A percentile compares a stretch with the other conserved stretches of the same genome.
phyloP scores from a whole-genome alignment of 805 yeast genomes.

The Alloascoidea hylecoeti region DNA sequence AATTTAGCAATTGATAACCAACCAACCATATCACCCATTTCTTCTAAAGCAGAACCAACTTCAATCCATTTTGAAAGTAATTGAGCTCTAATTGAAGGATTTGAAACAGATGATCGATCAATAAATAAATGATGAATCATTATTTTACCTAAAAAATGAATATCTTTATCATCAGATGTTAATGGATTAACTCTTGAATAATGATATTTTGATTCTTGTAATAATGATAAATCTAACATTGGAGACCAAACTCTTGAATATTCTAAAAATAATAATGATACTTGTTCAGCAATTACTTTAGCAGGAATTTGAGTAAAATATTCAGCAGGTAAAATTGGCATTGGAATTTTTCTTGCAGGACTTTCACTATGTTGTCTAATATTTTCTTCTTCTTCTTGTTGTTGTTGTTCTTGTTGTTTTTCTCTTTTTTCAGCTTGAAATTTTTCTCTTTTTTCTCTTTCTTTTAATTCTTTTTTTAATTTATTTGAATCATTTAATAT shows the following conservation, averaged over 20 bases:
- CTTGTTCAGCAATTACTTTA: slow-evolving; percentile 43
- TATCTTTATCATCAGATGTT: slow-evolving; percentile 54
- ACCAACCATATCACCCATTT: slow-evolving; percentile 81
- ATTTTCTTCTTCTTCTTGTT: too few species aligned
- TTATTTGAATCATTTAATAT: too few species aligned
- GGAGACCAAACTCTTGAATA: slow-evolving; percentile 70
- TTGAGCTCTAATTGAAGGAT: slow-evolving; percentile 33
- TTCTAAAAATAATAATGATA: slow-evolving; percentile 51
- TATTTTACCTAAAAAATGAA: slow-evolving; percentile 69
- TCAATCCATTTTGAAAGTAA: slow-evolving; percentile 74
- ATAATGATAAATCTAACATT: slow-evolving; percentile 58
- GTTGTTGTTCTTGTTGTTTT: neutral
- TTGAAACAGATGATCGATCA: slow-evolving; percentile 17
- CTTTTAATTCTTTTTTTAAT: too few species aligned
- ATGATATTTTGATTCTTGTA: slow-evolving; percentile 33
- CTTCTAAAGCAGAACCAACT: slow-evolving; percentile 64
- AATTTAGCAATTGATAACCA: slow-evolving; percentile 86
- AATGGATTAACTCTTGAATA: slow-evolving; percentile 53
- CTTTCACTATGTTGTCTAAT: too few species aligned
- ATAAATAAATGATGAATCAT: slow-evolving; percentile 57
- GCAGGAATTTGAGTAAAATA: slow-evolving; percentile 41
- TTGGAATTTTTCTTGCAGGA: neutral
- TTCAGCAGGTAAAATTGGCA: slow-evolving; percentile 17
- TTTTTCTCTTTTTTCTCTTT: too few species aligned
- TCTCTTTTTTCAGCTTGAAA: neutral